These are phyloP conservation scores for Melanopsichium pennsylvanicum DNA, from an alignment of 1,284 basidiomycete genomes.

Conservation along the genomic window DNA sequence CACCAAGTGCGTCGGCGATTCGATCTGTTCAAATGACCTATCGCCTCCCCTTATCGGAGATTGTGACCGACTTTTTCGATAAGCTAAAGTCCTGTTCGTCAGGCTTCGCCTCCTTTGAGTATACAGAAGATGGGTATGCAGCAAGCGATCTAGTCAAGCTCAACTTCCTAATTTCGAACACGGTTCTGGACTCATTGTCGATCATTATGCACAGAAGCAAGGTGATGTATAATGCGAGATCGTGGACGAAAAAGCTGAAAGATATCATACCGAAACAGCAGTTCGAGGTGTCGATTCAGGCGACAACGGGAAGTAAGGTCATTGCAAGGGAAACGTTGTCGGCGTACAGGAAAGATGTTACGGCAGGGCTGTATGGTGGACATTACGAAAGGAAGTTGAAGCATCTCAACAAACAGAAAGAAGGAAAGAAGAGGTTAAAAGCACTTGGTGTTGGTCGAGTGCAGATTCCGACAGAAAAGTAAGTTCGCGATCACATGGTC, in stretches of 20 bases:
- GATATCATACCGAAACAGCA: constrained; percentile 79
- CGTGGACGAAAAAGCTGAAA: constrained; percentile 59
- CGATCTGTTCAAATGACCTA: constrained; percentile 59
- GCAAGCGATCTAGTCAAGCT: constrained; percentile 60
- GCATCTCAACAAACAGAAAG: constrained; percentile 62
- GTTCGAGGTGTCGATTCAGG: constrained; percentile 77
- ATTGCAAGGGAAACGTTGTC: constrained; percentile 80
- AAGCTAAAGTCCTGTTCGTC: constrained; percentile 64
- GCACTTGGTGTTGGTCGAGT: constrained; percentile 59
- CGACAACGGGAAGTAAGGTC: constrained; percentile 79
- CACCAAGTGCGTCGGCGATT: constrained; percentile 32
- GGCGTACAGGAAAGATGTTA: constrained; percentile 77
- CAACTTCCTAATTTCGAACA: constrained; percentile 55
- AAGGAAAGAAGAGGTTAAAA: constrained; percentile 62
- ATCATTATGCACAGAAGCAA: constrained; percentile 62
- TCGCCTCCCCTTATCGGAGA: constrained; percentile 59
- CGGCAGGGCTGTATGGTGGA: constrained; percentile 91
- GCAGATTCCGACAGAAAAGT: constrained; percentile 55
- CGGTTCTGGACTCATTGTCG: constrained; percentile 59
- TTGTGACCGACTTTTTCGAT: constrained; percentile 65
- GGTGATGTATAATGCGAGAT: constrained; percentile 43
- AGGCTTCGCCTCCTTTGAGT: constrained; percentile 64
- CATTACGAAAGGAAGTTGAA: constrained; percentile 62
- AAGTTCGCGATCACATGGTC: constrained; percentile 3
- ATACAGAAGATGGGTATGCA: constrained; percentile 54